A percentile compares a stretch with the other conserved stretches of the same genome.
Conservation (phyloP, 805 yeast genomes). For the Nakazawaea wickerhamii region DNA sequence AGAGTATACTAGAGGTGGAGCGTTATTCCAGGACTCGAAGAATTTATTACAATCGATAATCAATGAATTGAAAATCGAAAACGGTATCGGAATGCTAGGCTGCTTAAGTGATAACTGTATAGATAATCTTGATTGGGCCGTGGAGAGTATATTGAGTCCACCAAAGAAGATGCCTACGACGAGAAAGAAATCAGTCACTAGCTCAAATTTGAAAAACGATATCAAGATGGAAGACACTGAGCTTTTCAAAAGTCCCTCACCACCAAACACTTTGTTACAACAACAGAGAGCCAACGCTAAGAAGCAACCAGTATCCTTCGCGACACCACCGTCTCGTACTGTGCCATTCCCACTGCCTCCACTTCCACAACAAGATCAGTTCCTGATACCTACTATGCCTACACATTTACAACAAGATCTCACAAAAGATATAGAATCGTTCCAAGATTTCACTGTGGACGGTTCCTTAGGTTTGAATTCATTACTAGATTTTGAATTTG, state of each 20-base stretch:
- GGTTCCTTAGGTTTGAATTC: conserved; percentile 76
- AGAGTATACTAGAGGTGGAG: conserved; percentile 81
- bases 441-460: conserved; percentile 63
- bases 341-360: conserved; percentile 10
- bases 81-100: conserved; percentile 52
- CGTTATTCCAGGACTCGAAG: conserved; percentile 67
- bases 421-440: conserved; percentile 18
- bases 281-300: conserved; percentile 5
- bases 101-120: conserved; percentile 53
- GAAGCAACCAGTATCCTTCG: conserved; percentile 11
- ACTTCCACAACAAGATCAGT: conserved; percentile 6
- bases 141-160: conserved; percentile 55
- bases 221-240: conserved; percentile 6
- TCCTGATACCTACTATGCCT: conserved; percentile 11
- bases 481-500: conserved; percentile 45
- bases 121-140: conserved; percentile 50
- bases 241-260: conserved; percentile 12
- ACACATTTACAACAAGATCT: conserved; percentile 7
- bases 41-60: conserved; percentile 46
- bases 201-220: conserved; percentile 4
- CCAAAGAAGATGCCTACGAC: conserved; percentile 21
- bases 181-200: conserved; percentile 4
- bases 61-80: conserved; percentile 45
- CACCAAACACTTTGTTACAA: conserved; percentile 9
- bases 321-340: not conserved